Evolutionary conservation across 192 early-diverging fungal species (phyloP).

Genomic region (Tieghemiomyces parasiticus): DNA sequence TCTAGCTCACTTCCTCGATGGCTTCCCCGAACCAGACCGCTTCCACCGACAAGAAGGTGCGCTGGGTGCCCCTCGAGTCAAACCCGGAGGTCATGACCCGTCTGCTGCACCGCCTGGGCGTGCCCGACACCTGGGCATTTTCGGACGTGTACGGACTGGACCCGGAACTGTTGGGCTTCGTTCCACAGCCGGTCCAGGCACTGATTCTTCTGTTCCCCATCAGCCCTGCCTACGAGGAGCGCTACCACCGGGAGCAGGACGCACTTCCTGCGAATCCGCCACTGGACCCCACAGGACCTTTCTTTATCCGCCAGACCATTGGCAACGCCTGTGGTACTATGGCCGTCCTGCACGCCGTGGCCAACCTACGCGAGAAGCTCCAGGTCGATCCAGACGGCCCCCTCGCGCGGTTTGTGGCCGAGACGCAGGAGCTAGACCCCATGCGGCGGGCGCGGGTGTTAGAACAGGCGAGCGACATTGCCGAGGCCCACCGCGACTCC

Average conservation of each 20-base stretch:
- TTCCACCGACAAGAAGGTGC: constrained; percentile 23
- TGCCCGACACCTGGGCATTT: constrained; percentile 42
- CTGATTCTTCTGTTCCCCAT: constrained; percentile 80
- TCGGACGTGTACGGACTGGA: constrained; percentile 78
- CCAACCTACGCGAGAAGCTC: constrained; percentile 45
- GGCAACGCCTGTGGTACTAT: constrained; percentile 91
- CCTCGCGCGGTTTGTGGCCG: constrained; percentile 48
- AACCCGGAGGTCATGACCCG: constrained; percentile 62
- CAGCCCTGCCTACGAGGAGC: constrained; percentile 43
- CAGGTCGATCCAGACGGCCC: constrained; percentile 31
- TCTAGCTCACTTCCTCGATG: no score
- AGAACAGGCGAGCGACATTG: constrained; percentile 41
- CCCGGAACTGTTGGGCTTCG: constrained; percentile 58
- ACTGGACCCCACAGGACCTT: constrained; percentile 20
- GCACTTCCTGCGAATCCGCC: constrained; percentile 33
- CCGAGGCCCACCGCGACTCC: constrained; percentile 32
- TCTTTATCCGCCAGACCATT: constrained; percentile 80
- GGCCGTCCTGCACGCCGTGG: constrained; percentile 77
- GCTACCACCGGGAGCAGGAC: constrained; percentile 22
- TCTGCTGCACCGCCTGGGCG: constrained; percentile 56
- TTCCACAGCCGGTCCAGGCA: constrained; percentile 70
- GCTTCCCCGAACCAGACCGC: no score
- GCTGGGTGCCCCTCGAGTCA: constrained; percentile 81
- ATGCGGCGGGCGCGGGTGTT: constrained; percentile 57
- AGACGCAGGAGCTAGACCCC: constrained; percentile 42